Base-by-base conservation (phyloP, 2,329 filamentous ascomycete species). In the Fusarium sp. region DNA sequence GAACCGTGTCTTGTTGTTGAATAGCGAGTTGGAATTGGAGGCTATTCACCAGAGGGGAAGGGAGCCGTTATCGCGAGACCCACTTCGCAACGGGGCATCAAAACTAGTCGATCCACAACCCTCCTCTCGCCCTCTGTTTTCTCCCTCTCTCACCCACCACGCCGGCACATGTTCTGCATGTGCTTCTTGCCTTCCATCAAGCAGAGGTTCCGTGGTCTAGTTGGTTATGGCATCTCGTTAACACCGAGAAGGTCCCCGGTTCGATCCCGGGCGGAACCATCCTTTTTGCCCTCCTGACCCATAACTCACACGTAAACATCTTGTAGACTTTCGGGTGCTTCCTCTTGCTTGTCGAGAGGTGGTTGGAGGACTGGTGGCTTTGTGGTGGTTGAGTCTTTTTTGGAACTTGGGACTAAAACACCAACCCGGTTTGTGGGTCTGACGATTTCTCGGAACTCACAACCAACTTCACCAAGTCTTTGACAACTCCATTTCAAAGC, bases 221-320 rank as follows among this genome's bases (percentile, higher is more conserved):
- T 67, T 77, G 76, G 76, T 77, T 58, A 77, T 76, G 74, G 74
- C 74, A 77, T 76, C 75, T 77, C 73, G 73, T 66, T 75, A 71
- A 77, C 74, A 77, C 75, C 73, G 40, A 77, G 74, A 77, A 77
- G 74, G 74, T 77, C 74, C 74, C 73, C 74, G 75, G 75, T 77
- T 77, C 75, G 33, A 77, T 70, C 75, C 75, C 75, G 75, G 74
- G 75, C 74, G 74, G 71, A 75, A 77, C 63, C 74, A 71, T 22
- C 52, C 54, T 69, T 66, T 73, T 69, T 68, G 31, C 29, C 11
- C 11, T 6, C 40, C 25, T 6, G 5, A 14, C 9, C 57, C 20
- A n/a, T n/a, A 14, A 20, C 5, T 45, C 8, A 18, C 18, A 16
- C 4, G 16, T 20, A 13, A 14, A 52, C 18, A 5, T 5, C 6